Conservation (phyloP, 345 rosid species). For the Hypericum androsaemum region DNA sequence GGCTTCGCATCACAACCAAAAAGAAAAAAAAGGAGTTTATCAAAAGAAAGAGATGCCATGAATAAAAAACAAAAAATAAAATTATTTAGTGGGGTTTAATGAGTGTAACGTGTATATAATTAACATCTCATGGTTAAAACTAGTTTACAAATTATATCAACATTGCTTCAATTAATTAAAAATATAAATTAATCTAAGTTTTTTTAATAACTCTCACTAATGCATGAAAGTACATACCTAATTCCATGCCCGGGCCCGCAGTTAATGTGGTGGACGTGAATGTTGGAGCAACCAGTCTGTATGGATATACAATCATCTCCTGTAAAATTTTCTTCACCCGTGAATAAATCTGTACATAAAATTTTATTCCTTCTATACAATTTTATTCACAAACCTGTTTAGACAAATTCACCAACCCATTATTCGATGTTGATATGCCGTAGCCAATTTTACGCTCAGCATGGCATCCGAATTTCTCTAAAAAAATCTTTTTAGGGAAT, state of each 20-base stretch:
- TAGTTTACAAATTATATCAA: background rate
- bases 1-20: slow-evolving; percentile 17
- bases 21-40: background rate
- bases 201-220: background rate
- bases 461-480: no score
- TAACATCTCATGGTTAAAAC: no score
- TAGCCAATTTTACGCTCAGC: no score
- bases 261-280: slow-evolving; percentile 59
- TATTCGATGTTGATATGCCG: no score
- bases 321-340: slow-evolving; percentile 15
- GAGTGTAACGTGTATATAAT: no score
- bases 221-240: slow-evolving; percentile 34
- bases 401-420: no score
- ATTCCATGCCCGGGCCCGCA: slow-evolving; percentile 97
- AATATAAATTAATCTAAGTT: background rate
- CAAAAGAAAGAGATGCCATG: background rate
- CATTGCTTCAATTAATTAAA: background rate
- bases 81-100: no score
- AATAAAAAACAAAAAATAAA: background rate
- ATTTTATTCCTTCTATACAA: no score
- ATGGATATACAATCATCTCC: slow-evolving; percentile 95
- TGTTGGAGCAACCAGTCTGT: slow-evolving; percentile 73
- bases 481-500: no score
- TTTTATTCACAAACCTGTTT: background rate
- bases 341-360: background rate